Percentiles rank a stretch among this genome's conserved stretches.
phyloP scores from a whole-genome alignment of 331 rosid species.

The Saraca asoca region DNA sequence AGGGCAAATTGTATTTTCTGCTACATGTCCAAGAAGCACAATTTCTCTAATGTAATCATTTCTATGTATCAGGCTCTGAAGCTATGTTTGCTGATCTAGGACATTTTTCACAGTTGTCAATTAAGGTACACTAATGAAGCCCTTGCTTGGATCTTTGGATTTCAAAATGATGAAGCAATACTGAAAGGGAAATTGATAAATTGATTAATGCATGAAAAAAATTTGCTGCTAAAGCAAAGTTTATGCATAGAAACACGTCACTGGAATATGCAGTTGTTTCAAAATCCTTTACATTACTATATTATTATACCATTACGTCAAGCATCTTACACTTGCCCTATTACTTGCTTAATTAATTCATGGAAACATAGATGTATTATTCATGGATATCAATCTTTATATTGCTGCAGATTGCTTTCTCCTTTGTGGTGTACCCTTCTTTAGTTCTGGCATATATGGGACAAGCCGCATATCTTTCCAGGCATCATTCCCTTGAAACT shows the following conservation, averaged over 20 bases:
- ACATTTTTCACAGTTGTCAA: slow-evolving; percentile 87
- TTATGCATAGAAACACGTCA: too few species aligned
- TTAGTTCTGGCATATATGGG: slow-evolving; percentile 95
- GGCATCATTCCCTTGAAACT: slow-evolving; percentile 62
- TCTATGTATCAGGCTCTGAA: slow-evolving; percentile 79
- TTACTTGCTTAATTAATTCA: slow-evolving; percentile 7
- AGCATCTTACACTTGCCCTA: neutral
- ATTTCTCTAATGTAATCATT: slow-evolving; percentile 31
- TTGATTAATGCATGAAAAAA: too few species aligned
- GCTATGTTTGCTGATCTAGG: slow-evolving; percentile 99
- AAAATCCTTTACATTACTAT: slow-evolving; percentile 1
- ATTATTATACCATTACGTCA: neutral
- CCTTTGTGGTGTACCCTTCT: slow-evolving; percentile 88
- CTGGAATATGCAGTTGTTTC: slow-evolving; percentile 5
- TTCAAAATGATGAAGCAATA: slow-evolving; percentile 1
- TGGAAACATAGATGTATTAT: slow-evolving; percentile 9
- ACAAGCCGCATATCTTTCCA: slow-evolving; percentile 98
- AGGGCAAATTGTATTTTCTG: slow-evolving; percentile 26
- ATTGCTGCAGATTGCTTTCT: slow-evolving; percentile 88
- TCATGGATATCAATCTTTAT: slow-evolving; percentile 7
- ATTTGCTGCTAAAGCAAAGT: neutral
- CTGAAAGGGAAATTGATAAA: neutral
- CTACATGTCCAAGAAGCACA: neutral
- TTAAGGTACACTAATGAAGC: slow-evolving; percentile 59
- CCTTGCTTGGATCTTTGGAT: slow-evolving; percentile 5